Evolutionary conservation across 2,329 filamentous ascomycete species (phyloP).

Genomic region (Diaporthe amygdali): DNA sequence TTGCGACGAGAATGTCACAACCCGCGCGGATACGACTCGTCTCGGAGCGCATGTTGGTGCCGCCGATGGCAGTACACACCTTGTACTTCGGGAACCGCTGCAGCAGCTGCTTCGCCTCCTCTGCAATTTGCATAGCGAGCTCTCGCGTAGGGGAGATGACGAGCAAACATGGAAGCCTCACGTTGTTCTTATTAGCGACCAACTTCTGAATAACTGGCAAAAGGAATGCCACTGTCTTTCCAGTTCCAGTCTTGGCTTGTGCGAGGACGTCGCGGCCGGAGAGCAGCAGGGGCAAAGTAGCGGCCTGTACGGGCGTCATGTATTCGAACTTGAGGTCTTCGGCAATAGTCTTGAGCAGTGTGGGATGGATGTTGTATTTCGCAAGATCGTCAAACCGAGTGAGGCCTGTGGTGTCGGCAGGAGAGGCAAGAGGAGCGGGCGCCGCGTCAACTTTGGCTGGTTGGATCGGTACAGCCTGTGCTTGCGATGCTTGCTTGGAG

Average conservation of each 20-base stretch:
- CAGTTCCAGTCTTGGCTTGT: conserved; percentile 86
- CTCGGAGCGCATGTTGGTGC: conserved; percentile 75
- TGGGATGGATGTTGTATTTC: conserved; percentile 47
- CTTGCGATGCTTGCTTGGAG: neutral
- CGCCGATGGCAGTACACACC: conserved; percentile 80
- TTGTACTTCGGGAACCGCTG: conserved; percentile 76
- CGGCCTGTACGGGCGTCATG: conserved; percentile 62
- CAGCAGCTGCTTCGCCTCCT: conserved; percentile 74
- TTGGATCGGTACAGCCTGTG: neutral
- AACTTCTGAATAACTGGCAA: conserved; percentile 83
- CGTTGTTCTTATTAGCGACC: conserved; percentile 45
- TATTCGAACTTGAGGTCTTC: conserved; percentile 54
- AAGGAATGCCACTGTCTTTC: conserved; percentile 85
- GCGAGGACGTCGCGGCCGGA: conserved; percentile 65
- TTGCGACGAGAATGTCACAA: conserved; percentile 82
- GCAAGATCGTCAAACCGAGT: conserved; percentile 50
- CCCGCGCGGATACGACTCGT: conserved; percentile 73
- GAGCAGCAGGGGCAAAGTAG: conserved; percentile 54
- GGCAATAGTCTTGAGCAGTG: conserved; percentile 53
- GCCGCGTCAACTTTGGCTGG: neutral
- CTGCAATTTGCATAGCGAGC: conserved; percentile 71
- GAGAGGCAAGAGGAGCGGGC: neutral
- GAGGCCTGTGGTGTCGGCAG: conserved; percentile 2
- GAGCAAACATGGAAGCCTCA: conserved; percentile 60
- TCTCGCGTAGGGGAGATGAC: conserved; percentile 75